Evolutionary conservation across 73 alveolate genomes (phyloP).

Genomic region (Stentor roeselii): DNA sequence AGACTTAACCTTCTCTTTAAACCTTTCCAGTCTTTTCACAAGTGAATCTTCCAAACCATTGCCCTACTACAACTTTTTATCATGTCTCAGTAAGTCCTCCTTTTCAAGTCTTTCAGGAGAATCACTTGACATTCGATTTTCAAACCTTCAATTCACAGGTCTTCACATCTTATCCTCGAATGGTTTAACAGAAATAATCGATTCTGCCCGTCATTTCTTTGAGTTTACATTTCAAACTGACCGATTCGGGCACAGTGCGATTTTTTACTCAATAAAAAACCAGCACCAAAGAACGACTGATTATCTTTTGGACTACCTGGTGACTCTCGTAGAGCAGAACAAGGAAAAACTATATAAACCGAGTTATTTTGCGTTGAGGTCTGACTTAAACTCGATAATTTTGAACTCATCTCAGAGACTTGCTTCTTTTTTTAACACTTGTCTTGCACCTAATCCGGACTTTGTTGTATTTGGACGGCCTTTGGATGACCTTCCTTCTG

Average conservation of each 20-base stretch:
- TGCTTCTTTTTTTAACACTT: neutral
- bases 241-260: neutral
- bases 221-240: neutral
- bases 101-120: neutral
- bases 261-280: neutral
- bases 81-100: neutral
- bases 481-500: neutral
- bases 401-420: neutral
- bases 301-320: neutral
- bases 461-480: neutral
- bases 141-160: conserved; percentile 6
- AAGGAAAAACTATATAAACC: neutral
- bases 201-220: no score
- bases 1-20: neutral
- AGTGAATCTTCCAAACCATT: neutral
- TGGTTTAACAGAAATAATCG: neutral
- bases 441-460: neutral
- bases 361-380: neutral
- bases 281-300: neutral
- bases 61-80: neutral
- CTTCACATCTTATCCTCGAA: neutral
- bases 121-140: neutral
- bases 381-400: neutral
- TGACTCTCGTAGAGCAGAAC: neutral
- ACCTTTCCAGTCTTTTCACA: neutral